Evolutionary conservation across 2,329 filamentous ascomycete species (phyloP), one percentile per base, ranked within the genome.

Genomic region (Cyphellophora europaea): DNA sequence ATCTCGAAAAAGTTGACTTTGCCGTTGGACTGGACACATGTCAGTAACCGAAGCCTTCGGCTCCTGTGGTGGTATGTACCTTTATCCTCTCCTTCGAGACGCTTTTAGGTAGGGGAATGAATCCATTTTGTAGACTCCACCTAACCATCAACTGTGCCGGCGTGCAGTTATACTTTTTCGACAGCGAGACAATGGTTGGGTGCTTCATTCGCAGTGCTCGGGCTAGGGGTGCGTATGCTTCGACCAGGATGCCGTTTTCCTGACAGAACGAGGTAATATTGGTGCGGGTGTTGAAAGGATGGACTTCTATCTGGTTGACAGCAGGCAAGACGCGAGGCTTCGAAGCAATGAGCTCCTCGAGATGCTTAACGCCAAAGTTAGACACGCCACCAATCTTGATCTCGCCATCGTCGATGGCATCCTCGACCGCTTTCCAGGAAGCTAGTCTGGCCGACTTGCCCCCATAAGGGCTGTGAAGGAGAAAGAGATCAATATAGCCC

Each of bases 171-270:
- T 91, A 84, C 54, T 82, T 81, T 50, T 71, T 67, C 3, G 79
- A 67, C 16, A 91, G 53, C 11, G 65, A 56, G 2, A 69, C 56
- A 44, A 91, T 72, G 2, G 65, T 71, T 0, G 74, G 72, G 47
- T 91, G 73, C 31, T 66, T 69, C 70, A 91, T 80, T 12, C 81
- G 68, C 57, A 79, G 65, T 1, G 74, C 82, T 33, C 81, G 69
- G 3, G 77, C 83, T 3, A 91, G 69, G 5, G 85, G 85, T 5
- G 82, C 82, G 46, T 91, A 93, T 0, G 85, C 84, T 58, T 91
- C 77, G 2, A 91, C 69, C 0, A 79, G 61, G 38, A 91, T 87
- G 23, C 65, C 62, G 44, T 88, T 64, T 41, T 72, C 61, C 37
- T 73, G 66, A 51, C 84, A 84, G 47, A 74, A 77, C 10, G 70